Percentiles rank a stretch among this genome's conserved stretches.
These are phyloP conservation scores for Alternaria arborescens DNA, from an alignment of 2,329 filamentous ascomycete species.

Conservation along the genomic window DNA sequence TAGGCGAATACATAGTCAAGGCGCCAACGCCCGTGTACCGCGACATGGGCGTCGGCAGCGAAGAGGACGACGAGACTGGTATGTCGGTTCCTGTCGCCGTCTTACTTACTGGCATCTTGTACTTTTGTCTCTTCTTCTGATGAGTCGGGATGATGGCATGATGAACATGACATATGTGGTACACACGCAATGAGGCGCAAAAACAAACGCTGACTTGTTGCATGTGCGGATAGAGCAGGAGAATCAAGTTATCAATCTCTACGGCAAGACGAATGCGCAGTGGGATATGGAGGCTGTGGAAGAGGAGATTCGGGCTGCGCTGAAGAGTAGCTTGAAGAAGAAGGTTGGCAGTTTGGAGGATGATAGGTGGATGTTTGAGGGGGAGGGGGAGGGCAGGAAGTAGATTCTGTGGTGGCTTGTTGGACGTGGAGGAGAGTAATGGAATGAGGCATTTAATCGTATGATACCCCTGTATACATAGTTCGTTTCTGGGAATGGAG, in stretches of 20 bases:
- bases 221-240: slow-evolving; percentile 38
- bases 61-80: slow-evolving; percentile 46
- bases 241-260: slow-evolving; percentile 44
- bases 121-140: not conserved
- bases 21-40: slow-evolving; percentile 37
- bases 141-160: not conserved
- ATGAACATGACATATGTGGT: too few relatives aligned
- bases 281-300: slow-evolving; percentile 38
- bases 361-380: slow-evolving; percentile 92
- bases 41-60: slow-evolving; percentile 33
- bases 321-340: slow-evolving; percentile 72
- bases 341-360: slow-evolving; percentile 79
- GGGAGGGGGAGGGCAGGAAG: slow-evolving; percentile 56
- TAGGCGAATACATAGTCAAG: slow-evolving; percentile 57
- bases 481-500: not conserved
- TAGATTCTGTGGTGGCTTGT: not conserved
- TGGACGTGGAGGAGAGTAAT: not conserved
- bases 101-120: not conserved
- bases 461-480: slow-evolving; percentile 8
- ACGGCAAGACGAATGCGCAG: slow-evolving; percentile 41
- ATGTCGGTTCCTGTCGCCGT: slow-evolving; percentile 10
- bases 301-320: slow-evolving; percentile 56
- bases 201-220: not conserved
- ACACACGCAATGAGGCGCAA: too few relatives aligned
- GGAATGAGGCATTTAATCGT: not conserved